Evolutionary conservation across 371 early-diverging fungal genomes (phyloP).

Genomic region (Rhizopus delemar): DNA sequence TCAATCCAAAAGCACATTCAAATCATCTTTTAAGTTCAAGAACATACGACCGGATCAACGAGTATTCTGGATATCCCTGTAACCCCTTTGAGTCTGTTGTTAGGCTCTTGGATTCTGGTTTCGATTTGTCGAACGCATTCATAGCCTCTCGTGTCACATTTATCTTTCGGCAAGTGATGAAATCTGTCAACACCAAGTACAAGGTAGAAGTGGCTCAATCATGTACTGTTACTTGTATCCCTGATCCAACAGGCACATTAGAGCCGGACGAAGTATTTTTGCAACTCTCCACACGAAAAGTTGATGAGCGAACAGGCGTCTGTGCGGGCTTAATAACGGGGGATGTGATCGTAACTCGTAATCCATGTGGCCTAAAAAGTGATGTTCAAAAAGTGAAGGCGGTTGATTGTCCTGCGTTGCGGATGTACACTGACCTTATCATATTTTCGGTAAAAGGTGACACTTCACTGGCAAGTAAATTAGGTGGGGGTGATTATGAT

Average conservation of each 20-base stretch:
- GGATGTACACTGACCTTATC: slow-evolving; percentile 47
- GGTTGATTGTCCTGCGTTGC: slow-evolving; percentile 35
- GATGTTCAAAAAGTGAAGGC: slow-evolving; percentile 51
- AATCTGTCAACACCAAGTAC: slow-evolving; percentile 37
- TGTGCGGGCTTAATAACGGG: slow-evolving; percentile 41
- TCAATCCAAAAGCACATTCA: neutral
- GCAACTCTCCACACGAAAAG: slow-evolving; percentile 36
- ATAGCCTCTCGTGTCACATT: slow-evolving; percentile 39
- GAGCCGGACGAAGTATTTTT: slow-evolving; percentile 42
- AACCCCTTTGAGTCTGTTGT: slow-evolving; percentile 36
- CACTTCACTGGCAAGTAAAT: slow-evolving; percentile 44
- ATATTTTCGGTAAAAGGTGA: slow-evolving; percentile 43
- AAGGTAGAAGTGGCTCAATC: slow-evolving; percentile 47
- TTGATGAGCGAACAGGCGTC: slow-evolving; percentile 45
- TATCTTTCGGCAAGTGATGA: slow-evolving; percentile 40
- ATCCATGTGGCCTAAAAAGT: slow-evolving; percentile 48
- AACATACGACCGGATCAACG: slow-evolving; percentile 22
- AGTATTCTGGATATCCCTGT: slow-evolving; percentile 42
- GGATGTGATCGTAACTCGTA: slow-evolving; percentile 46
- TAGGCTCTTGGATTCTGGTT: slow-evolving; percentile 47
- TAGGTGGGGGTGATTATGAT: slow-evolving; percentile 59
- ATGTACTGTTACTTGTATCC: slow-evolving; percentile 48
- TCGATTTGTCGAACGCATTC: slow-evolving; percentile 45
- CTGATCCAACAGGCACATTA: slow-evolving; percentile 48
- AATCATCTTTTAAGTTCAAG: neutral